These are phyloP conservation scores for Tausonia pullulans DNA, from an alignment of 1,284 basidiomycete genomes.

Conservation along the genomic window DNA sequence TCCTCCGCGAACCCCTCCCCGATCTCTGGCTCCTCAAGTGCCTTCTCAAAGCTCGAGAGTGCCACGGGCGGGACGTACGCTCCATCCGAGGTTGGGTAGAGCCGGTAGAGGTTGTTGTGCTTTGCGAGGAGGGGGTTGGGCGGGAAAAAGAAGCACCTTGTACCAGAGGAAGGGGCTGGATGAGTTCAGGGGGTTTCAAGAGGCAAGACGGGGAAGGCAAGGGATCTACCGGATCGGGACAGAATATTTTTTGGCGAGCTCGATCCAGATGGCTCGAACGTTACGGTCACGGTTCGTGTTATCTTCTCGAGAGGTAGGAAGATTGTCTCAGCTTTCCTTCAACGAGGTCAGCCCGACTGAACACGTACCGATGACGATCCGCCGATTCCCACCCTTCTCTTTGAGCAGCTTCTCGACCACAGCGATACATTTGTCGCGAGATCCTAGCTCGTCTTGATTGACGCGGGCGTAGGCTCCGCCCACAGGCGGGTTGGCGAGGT, in stretches of 20 bases:
- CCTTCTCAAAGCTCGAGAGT: conserved; percentile 48
- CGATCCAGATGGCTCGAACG: conserved; percentile 59
- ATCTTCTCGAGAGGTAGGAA: conserved; percentile 40
- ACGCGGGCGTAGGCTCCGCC: conserved; percentile 56
- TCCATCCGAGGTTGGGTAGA: conserved; percentile 28
- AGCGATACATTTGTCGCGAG: conserved; percentile 60
- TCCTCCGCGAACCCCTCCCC: conserved; percentile 60
- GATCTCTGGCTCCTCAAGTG: conserved; percentile 53
- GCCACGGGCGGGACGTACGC: conserved; percentile 53
- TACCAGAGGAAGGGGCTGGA: not conserved
- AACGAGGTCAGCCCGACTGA: not conserved
- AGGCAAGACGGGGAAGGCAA: not conserved
- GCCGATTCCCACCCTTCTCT: conserved; percentile 39
- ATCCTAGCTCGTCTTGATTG: conserved; percentile 72
- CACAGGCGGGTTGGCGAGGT: conserved; percentile 47
- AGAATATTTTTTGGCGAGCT: conserved; percentile 47
- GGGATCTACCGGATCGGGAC: conserved; percentile 47
- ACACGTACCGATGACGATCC: not conserved
- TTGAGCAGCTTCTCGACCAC: conserved; percentile 47
- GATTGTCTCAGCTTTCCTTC: conserved; percentile 48
- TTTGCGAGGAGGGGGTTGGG: not conserved
- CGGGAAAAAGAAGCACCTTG: not conserved
- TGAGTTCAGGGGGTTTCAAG: not conserved
- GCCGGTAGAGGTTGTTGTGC: conserved; percentile 69
- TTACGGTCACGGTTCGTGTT: conserved; percentile 67